Base-by-base conservation (phyloP, 768 basidiomycete species). In the Boletus reticuloceps region DNA sequence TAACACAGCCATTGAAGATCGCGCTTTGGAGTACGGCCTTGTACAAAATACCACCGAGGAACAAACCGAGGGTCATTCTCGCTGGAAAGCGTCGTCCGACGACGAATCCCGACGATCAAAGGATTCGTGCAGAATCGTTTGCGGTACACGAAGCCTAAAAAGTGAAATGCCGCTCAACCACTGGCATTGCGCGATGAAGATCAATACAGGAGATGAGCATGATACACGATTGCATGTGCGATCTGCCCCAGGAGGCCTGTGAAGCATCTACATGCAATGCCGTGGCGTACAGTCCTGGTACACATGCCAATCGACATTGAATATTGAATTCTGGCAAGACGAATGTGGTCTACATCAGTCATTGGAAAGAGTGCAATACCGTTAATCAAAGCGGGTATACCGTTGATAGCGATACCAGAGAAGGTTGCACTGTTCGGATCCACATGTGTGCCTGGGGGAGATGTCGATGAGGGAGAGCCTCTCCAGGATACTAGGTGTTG, bases 141-240 rank as follows among this genome's bases (percentile, higher is more conserved):
- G 61, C 36, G 16, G 16, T 37, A 37, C 36, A 16, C 3, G 36
- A 37, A 16, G 29, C 79, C 74, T 5, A 82, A 78, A n/a, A 64
- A 85, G 86, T 8, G 79, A 79, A 32, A 86, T 61, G 1, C 86
- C 86, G 36, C 74, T 76, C 31, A 87, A 79, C 47, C 84, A n/a
- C n/a, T n/a, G n/a, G n/a, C n/a, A 81, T n/a, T 86, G 83, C 7
- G 84, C 85, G 34, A 88, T 75, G 58, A 89, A 81, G 59, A 88
- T 86, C 58, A 88, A 66, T 88, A 88, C 13, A 88, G 78, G 64
- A 75, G 83, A 64, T 81, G 72, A 34, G 79, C 74, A 16, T 64
- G 72, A 64, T 86, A 88, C 0, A 86, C 87, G 9, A 81, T 67
- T 13, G 79, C 84, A 62, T 87, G 85, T 5, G 84, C 69, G 55